Evolutionary conservation across 805 yeast species (phyloP), one percentile per base, ranked within the genome.

Genomic region (Saccharomycopsis capsularis): DNA sequence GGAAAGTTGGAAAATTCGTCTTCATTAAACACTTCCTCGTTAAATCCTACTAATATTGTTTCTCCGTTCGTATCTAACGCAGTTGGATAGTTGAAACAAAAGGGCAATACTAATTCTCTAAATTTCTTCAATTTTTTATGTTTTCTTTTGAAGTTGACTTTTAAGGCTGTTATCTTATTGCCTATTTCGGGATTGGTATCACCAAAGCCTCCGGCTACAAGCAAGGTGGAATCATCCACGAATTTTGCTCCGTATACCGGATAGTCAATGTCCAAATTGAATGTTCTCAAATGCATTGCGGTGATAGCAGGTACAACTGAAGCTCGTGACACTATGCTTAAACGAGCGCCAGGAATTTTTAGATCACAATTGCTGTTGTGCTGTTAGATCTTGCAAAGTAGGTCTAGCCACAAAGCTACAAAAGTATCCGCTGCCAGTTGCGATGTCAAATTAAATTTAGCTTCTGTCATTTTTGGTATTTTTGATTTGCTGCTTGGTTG

Each of bases 201-300:
- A 23, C 97, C 98, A 27, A 97, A 97, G 40, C 99, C 99, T 38
- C 99, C 99, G 2, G 88, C 80, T 25, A 83, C 83, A 43, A 89
- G 63, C 24, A 90, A 63, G 1, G 81, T 75, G 52, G 70, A 66
- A 54, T 80, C 74, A 56, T 76, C 71, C 40, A 81, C 69, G 61
- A 87, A 89, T 52, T 78, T 76, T 46, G 91, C 82, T 2, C 88
- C 91, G 57, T 83, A 85, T 11, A 89, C 72, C 1, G 99, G 98
- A 58, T 81, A 85, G 2, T 86, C 91, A 30, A 69, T 52, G 18
- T 48, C 50, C 7, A 45, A 46, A 32, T 30, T 32, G 30, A 52
- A 52, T 5, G 53, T 52, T 48, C 44, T 42, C 4, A 48, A 18
- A 15, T 48, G 55, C 51, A 51, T 51, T 29, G 34, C 22, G 15